Conservation (phyloP, 2,329 filamentous ascomycete species). For the Colletotrichum salicis region DNA sequence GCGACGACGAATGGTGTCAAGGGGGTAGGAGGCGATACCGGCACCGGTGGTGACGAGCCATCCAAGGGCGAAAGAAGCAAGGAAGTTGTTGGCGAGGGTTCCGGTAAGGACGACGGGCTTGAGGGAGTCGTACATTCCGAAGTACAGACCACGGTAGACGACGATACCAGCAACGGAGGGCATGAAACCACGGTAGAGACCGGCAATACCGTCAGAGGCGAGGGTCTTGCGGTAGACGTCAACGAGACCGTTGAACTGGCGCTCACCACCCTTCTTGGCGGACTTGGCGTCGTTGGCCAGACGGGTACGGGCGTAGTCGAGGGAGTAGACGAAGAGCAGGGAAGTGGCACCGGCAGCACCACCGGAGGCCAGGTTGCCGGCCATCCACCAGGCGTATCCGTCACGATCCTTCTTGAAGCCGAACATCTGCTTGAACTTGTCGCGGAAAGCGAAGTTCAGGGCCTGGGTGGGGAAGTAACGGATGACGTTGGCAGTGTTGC, state of each 20-base stretch:
- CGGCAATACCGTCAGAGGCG: conserved; percentile 96
- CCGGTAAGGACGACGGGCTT: conserved; percentile 98
- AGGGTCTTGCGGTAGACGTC: conserved; percentile 99
- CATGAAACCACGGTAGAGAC: conserved; percentile 99
- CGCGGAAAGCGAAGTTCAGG: conserved; percentile 99
- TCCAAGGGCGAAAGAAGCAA: conserved; percentile 98
- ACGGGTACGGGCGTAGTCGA: conserved; percentile 99
- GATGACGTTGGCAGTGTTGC: conserved; percentile 99
- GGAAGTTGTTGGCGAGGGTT: conserved; percentile 95
- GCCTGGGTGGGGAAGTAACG: conserved; percentile 99
- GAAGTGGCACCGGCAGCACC: conserved; percentile 99
- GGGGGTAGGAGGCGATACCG: conserved; percentile 99
- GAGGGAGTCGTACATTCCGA: conserved; percentile 99
- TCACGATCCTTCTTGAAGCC: conserved; percentile 99
- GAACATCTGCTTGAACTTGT: conserved; percentile 99
- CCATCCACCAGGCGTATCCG: conserved; percentile 99
- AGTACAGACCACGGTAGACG: conserved; percentile 99
- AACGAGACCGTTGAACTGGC: conserved; percentile 99
- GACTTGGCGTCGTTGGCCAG: conserved; percentile 99
- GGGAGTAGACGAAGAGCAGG: conserved; percentile 99
- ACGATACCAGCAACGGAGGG: conserved; percentile 99
- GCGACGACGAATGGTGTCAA: conserved; percentile 99
- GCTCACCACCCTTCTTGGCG: conserved; percentile 94
- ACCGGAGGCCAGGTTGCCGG: conserved; percentile 99
- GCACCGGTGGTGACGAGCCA: conserved; percentile 99